Percentiles rank a stretch among this genome's conserved stretches.
These are phyloP conservation scores for Fusarium sarcochroum DNA, from an alignment of 2,329 filamentous ascomycete genomes.

Conservation along the genomic window DNA sequence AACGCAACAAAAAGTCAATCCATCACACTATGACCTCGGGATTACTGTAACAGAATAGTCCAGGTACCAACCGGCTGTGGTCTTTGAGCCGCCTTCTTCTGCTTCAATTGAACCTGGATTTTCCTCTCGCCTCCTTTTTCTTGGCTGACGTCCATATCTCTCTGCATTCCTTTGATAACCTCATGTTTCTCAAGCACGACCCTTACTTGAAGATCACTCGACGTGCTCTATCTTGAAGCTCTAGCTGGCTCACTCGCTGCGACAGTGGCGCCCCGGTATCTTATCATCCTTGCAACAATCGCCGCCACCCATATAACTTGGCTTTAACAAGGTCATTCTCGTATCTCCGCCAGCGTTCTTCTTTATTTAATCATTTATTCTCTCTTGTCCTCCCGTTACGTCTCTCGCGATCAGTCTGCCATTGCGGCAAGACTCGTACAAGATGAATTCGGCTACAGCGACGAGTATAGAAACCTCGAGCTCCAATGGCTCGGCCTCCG, in stretches of 20 bases:
- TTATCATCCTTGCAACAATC: slow-evolving; percentile 39
- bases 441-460: slow-evolving; percentile 60
- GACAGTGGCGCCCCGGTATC: slow-evolving; percentile 35
- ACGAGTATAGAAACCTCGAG: slow-evolving; percentile 53
- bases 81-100: not conserved
- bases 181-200: slow-evolving; percentile 14
- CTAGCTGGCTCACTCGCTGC: slow-evolving; percentile 34
- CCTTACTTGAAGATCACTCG: slow-evolving; percentile 7
- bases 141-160: slow-evolving; percentile 12
- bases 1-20: slow-evolving; percentile 42
- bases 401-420: slow-evolving; percentile 28
- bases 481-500: slow-evolving; percentile 41
- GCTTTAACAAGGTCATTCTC: slow-evolving; percentile 22
- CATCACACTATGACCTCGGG: slow-evolving; percentile 8
- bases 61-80: slow-evolving; percentile 24
- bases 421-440: slow-evolving; percentile 33
- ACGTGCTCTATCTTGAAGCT: slow-evolving; percentile 35
- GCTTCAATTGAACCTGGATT: slow-evolving; percentile 17
- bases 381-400: not conserved
- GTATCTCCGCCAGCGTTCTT: slow-evolving; percentile 11
- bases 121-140: slow-evolving; percentile 25
- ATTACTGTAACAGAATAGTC: not conserved
- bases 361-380: not conserved
- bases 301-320: slow-evolving; percentile 37
- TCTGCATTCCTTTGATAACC: slow-evolving; percentile 40